These are phyloP conservation scores for Ballota nigra DNA, from an alignment of 257 asterid genomes.

Conservation along the genomic window DNA sequence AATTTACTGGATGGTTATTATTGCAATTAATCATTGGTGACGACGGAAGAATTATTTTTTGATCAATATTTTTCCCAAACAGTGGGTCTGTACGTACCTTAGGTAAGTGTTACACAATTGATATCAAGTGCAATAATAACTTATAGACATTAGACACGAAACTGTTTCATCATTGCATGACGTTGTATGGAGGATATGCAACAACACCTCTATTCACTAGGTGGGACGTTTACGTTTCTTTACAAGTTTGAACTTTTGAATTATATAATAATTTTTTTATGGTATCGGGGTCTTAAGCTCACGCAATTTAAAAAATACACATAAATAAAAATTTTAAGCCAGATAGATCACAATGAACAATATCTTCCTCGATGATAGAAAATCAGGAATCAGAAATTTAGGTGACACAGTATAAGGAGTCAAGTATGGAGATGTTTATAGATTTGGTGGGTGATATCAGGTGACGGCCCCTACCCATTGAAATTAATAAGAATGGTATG, in stretches of 20 bases:
- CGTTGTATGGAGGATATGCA: neutral
- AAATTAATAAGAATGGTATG: neutral
- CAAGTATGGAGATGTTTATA: too few species aligned
- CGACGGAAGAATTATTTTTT: neutral
- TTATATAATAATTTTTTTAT: too few species aligned
- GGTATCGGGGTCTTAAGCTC: too few species aligned
- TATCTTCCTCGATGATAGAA: too few species aligned
- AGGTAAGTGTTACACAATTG: neutral
- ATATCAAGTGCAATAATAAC: conserved; percentile 19
- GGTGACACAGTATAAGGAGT: too few species aligned
- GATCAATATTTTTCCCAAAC: neutral
- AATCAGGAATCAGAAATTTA: too few species aligned
- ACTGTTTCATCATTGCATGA: conserved; percentile 34
- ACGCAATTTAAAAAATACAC: too few species aligned
- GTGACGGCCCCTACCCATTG: conserved; percentile 39
- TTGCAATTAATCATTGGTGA: neutral
- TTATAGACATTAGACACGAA: conserved; percentile 16
- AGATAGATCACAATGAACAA: too few species aligned
- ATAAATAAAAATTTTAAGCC: too few species aligned
- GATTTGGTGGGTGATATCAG: neutral
- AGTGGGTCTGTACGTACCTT: conserved; percentile 15
- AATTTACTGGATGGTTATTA: neutral
- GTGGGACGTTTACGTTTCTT: too few species aligned
- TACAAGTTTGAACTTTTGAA: too few species aligned
- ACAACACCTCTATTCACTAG: too few species aligned